These are phyloP conservation scores for Brasilioporus rufonigricans DNA, from an alignment of 768 basidiomycete genomes.

Conservation along the genomic window DNA sequence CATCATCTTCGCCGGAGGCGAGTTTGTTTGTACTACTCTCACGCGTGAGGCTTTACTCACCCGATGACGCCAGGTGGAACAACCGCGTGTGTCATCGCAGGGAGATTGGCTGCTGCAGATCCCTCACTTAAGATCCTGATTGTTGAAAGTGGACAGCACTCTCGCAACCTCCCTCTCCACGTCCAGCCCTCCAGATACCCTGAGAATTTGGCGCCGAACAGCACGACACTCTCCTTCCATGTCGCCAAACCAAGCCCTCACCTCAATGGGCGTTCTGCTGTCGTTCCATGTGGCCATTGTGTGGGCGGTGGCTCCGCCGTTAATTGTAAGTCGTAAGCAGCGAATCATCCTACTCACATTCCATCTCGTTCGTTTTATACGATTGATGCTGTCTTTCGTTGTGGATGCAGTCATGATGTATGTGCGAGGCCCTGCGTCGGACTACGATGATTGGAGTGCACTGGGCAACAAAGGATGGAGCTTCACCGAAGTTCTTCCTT, in stretches of 20 bases:
- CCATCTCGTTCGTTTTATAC: too few species aligned
- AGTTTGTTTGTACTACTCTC: background rate
- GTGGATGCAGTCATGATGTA: conserved; percentile 44
- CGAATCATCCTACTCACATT: too few species aligned
- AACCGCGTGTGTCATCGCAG: conserved; percentile 43
- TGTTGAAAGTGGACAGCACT: too few species aligned
- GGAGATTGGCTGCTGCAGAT: conserved; percentile 50
- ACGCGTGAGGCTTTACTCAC: background rate
- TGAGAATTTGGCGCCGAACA: conserved; percentile 37
- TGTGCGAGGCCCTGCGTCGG: conserved; percentile 51
- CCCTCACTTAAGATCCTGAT: too few species aligned
- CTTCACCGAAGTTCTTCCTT: conserved; percentile 54
- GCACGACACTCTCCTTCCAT: conserved; percentile 46
- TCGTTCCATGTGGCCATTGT: conserved; percentile 47
- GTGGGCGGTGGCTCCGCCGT: conserved; percentile 64
- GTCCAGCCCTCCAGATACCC: too few species aligned
- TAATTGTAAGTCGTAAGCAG: conserved; percentile 45
- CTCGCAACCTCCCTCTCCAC: too few species aligned
- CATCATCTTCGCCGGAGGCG: conserved; percentile 60
- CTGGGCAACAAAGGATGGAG: too few species aligned
- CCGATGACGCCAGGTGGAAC: conserved; percentile 42
- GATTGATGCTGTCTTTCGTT: background rate
- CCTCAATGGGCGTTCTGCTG: conserved; percentile 41
- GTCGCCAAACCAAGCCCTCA: conserved; percentile 38
- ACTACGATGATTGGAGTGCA: too few species aligned